Evolutionary conservation across 495 filamentous ascomycete genomes (phyloP).

Genomic region (Aspergillus cristatus): DNA sequence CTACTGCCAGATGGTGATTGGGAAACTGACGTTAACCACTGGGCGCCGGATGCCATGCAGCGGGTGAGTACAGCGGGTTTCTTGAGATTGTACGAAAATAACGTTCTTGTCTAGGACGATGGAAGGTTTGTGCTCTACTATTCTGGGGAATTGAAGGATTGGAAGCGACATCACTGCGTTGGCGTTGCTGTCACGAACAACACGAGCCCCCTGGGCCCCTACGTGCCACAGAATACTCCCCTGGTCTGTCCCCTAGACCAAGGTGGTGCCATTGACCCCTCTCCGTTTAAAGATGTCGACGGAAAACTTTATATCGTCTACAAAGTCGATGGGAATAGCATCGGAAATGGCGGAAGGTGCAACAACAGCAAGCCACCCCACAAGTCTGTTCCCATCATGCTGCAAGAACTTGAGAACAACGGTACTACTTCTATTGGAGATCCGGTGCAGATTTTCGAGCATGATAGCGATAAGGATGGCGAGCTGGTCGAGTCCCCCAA

Average conservation of each 20-base stretch:
- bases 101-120: slow-evolving; percentile 17
- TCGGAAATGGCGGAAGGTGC: slow-evolving; percentile 47
- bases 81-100: neutral
- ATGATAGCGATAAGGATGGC: slow-evolving; percentile 39
- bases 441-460: slow-evolving; percentile 41
- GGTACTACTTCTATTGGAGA: slow-evolving; percentile 41
- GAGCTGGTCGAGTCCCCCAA: slow-evolving; percentile 52
- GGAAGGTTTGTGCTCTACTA: slow-evolving; percentile 50
- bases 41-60: slow-evolving; percentile 29
- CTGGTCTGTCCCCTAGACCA: slow-evolving; percentile 40
- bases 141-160: slow-evolving; percentile 30
- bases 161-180: slow-evolving; percentile 38
- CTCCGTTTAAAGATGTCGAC: slow-evolving; percentile 40
- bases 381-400: slow-evolving; percentile 44
- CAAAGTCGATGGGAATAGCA: slow-evolving; percentile 51
- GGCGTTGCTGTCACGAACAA: slow-evolving; percentile 35
- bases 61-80: slow-evolving; percentile 13
- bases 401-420: slow-evolving; percentile 45
- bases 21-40: slow-evolving; percentile 19
- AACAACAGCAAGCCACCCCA: slow-evolving; percentile 38
- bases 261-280: slow-evolving; percentile 50
- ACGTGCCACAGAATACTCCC: slow-evolving; percentile 24
- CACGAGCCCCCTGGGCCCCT: slow-evolving; percentile 39
- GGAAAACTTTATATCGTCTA: slow-evolving; percentile 47
- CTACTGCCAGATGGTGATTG: slow-evolving; percentile 17